Evolutionary conservation across 2,329 filamentous ascomycete genomes (phyloP), one percentile per base, ranked within the genome.

Genomic region (Graphilbum fragrans): DNA sequence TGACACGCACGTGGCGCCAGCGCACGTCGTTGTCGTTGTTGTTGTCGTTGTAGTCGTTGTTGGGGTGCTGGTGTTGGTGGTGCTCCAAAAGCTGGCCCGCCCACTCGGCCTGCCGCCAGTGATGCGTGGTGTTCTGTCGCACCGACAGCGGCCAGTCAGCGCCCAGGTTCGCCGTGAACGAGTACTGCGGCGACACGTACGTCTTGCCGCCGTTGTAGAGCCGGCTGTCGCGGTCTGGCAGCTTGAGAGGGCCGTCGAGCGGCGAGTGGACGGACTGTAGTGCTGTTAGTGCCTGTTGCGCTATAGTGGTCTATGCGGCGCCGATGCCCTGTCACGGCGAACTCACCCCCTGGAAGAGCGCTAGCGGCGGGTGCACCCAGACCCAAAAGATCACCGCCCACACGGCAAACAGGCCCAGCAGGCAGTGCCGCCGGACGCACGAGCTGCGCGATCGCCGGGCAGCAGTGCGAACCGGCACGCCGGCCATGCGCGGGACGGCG

Each of bases 111-210:
- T 21, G 5, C 17, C 19, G 21, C 2, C 51, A 49, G 35, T 35
- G 33, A 18, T 53, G 48, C 14, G 50, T 42, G 10, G 56, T 43
- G n/a, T 53, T 55, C 47, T 75, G 63, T 12, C 57, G 41, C 38
- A 74, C 54, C 3, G 49, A 52, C 16, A 74, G 48, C 35, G 54
- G 56, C n/a, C 53, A 59, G 14, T 53, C 49, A 14, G 47, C 45
- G 29, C 50, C 52, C 39, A 70, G 65, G 17, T 57, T 50, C 10
- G 68, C 43, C 16, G 51, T 44, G 41, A 61, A 52, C 7, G 39
- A 23, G 18, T 12, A 33, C 18, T 22, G 2, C 3, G 40, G 34
- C 29, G 33, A 38, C 16, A 12, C 11, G 17, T 38, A 18, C 17
- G 20, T 19, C 22, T n/a, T n/a, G 37, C 23, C 25, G 34, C 18